Percentiles rank a stretch among this genome's conserved stretches.
These are phyloP conservation scores for Russula olivacea DNA, from an alignment of 768 basidiomycete species.

Conservation along the genomic window DNA sequence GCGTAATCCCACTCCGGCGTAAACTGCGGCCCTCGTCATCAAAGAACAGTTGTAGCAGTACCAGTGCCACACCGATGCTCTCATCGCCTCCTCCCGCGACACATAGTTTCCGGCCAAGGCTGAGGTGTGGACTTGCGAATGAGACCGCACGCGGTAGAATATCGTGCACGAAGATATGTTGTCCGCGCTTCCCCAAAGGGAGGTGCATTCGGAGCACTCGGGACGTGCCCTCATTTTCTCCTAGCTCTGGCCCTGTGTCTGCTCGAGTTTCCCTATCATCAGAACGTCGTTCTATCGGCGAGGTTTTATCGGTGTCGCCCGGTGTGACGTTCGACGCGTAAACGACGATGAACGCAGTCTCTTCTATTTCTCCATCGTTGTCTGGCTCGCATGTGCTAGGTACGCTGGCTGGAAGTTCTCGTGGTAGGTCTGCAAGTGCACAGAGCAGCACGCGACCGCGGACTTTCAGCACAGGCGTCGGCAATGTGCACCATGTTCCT, in stretches of 20 bases:
- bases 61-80: slow-evolving; percentile 58
- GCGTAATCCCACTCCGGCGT: not conserved
- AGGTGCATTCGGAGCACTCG: slow-evolving; percentile 29
- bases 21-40: slow-evolving; percentile 43
- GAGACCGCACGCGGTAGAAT: slow-evolving; percentile 45
- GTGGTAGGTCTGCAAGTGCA: slow-evolving; percentile 31
- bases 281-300: not conserved
- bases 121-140: slow-evolving; percentile 43
- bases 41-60: slow-evolving; percentile 54
- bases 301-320: not conserved
- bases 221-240: not conserved
- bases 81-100: slow-evolving; percentile 56
- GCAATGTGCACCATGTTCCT: slow-evolving; percentile 18
- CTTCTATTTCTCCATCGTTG: slow-evolving; percentile 2
- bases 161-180: slow-evolving; percentile 41
- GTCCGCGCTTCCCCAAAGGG: slow-evolving; percentile 48
- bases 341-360: slow-evolving; percentile 33
- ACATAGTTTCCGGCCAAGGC: slow-evolving; percentile 40
- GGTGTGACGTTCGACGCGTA: slow-evolving; percentile 8
- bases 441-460: slow-evolving; percentile 41
- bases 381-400: not conserved
- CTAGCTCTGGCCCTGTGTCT: not conserved
- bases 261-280: not conserved
- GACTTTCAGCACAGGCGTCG: slow-evolving; percentile 35
- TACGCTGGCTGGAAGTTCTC: slow-evolving; percentile 9